Evolutionary conservation across 495 filamentous ascomycete species (phyloP).

Genomic region (Patellaria atrata): DNA sequence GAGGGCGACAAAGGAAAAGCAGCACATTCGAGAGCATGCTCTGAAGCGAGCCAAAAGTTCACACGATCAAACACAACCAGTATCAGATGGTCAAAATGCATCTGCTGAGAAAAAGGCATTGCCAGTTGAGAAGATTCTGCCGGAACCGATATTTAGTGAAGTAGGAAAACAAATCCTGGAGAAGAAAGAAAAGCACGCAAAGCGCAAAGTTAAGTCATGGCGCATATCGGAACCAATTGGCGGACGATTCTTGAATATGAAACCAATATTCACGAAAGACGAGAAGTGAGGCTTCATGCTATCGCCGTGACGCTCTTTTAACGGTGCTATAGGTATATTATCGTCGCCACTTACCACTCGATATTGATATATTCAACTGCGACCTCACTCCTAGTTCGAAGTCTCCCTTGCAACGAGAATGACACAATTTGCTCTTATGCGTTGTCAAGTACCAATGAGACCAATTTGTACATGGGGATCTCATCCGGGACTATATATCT

Average conservation of each 20-base stretch:
- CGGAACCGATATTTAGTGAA: not conserved
- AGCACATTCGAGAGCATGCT: slow-evolving; percentile 18
- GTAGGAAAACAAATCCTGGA: slow-evolving; percentile 6
- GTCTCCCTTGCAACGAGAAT: slow-evolving; percentile 29
- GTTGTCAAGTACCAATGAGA: slow-evolving; percentile 42
- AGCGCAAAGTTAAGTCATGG: slow-evolving; percentile 40
- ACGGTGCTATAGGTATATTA: slow-evolving; percentile 28
- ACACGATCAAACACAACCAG: slow-evolving; percentile 38
- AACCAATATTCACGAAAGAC: slow-evolving; percentile 65
- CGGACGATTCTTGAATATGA: slow-evolving; percentile 54
- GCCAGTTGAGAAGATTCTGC: not conserved
- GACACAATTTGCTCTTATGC: slow-evolving; percentile 37
- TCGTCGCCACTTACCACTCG: slow-evolving; percentile 46
- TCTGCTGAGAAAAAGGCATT: no score
- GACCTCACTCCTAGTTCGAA: slow-evolving; percentile 63
- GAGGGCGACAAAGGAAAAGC: slow-evolving; percentile 1
- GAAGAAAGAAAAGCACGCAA: slow-evolving; percentile 1
- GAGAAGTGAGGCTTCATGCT: slow-evolving; percentile 48
- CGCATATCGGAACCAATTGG: slow-evolving; percentile 46
- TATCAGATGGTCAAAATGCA: not conserved
- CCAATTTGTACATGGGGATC: slow-evolving; percentile 56
- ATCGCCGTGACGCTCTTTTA: not conserved
- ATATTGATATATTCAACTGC: slow-evolving; percentile 69
- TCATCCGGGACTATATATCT: slow-evolving; percentile 47
- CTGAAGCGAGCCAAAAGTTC: slow-evolving; percentile 36